Evolutionary conservation across 2,329 filamentous ascomycete genomes (phyloP), one percentile per base, ranked within the genome.

Genomic region (Aspergillus japonicus): DNA sequence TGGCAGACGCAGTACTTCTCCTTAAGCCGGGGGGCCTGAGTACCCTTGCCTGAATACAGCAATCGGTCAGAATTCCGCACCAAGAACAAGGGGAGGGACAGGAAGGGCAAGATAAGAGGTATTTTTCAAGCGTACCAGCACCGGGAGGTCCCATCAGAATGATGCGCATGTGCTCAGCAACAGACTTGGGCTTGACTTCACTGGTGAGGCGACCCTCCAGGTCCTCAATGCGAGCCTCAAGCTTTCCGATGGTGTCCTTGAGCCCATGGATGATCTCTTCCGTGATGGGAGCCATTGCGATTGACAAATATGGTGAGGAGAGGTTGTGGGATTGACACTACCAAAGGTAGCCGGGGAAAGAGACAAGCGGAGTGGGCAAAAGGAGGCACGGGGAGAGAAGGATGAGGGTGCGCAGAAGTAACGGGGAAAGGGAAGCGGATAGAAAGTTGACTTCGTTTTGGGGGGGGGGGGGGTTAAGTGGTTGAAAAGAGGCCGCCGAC

Each of bases 1-100:
- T 99, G 95, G 83, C 95, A 99, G 82, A 92, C 92, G 77, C 89
- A 92, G 82, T 93, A 99, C 83, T 91, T 96, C 75, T 98, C 94
- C 86, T 97, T 97, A 81, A 99, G 95, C 80, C 90, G 94, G 66
- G 95, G 95, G 61, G 95, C 95, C 80, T 99, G 95, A 47, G 95
- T 99, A 80, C 95, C 95, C 87, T 99, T 99, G 82, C 95, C 95
- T 98, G 73, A 63, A 53, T 53, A 59, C 19, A 50, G 65, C 61
- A 23, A 49, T 62, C 57, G 62, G 63, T 74, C 58, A 70, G 49
- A 58, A 60, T 54, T 54, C 54, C 57, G 55, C 44, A 56, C 29
- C 42, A n/a, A 39, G 53, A 33, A 56, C 39, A 26, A 29, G 19
- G 42, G 21, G 31, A 52, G 26, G 19, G 54, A 35, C 12, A 16